phyloP scores from a whole-genome alignment of 148 eudicot species.

The Rhododendron ovatum region DNA sequence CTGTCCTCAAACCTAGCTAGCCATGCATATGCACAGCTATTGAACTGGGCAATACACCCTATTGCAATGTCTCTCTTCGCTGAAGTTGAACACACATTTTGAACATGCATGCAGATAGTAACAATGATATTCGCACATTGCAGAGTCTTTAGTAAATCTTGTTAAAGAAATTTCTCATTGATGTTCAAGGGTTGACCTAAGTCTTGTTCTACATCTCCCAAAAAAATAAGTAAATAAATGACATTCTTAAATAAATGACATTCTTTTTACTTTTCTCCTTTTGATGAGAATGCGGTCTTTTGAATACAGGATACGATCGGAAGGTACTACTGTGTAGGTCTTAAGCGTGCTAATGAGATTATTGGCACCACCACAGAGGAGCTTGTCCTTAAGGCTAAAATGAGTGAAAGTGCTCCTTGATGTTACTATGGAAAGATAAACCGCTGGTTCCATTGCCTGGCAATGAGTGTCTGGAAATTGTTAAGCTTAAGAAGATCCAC shows the following conservation, averaged over 20 bases:
- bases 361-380: constrained; percentile 87
- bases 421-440: background rate
- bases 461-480: background rate
- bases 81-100: background rate
- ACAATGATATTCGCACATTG: background rate
- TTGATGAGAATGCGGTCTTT: background rate
- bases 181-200: background rate
- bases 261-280: background rate
- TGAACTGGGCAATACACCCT: background rate
- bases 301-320: constrained; percentile 66
- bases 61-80: background rate
- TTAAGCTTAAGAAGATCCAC: background rate
- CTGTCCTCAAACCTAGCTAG: background rate
- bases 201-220: no score
- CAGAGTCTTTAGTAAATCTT: background rate
- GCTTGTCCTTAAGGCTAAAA: constrained; percentile 59
- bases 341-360: constrained; percentile 84
- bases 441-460: background rate
- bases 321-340: constrained; percentile 59
- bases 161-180: background rate
- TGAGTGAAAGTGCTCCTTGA: constrained; percentile 23
- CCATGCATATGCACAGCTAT: background rate
- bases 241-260: background rate
- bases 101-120: constrained; percentile 35
- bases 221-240: background rate